Evolutionary conservation across 1,139 yeast species (phyloP).

Genomic region (Yamadazyma mexicana): DNA sequence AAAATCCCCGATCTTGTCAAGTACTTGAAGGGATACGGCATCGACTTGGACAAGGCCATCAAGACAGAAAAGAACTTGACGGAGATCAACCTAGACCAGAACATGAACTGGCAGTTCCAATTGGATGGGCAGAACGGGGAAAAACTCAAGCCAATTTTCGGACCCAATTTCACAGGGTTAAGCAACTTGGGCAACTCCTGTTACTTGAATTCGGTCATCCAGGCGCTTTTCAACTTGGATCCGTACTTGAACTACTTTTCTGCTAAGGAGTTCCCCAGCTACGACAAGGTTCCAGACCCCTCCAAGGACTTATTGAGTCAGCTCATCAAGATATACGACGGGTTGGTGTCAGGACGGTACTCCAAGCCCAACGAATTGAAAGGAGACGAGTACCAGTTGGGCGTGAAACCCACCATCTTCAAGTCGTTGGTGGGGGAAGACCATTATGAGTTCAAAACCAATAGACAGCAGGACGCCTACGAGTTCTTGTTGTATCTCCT

Average conservation of each 20-base stretch:
- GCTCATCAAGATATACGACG: conserved; percentile 76
- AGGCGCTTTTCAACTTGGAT: conserved; percentile 49
- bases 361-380: conserved; percentile 51
- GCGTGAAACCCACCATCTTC: conserved; percentile 75
- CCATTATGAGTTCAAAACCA: conserved; percentile 81
- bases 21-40: conserved; percentile 61
- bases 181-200: conserved; percentile 92
- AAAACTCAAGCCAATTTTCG: conserved; percentile 62
- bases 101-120: conserved; percentile 88
- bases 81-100: conserved; percentile 90
- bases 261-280: conserved; percentile 23
- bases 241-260: conserved; percentile 41
- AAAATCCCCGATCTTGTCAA: conserved; percentile 61
- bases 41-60: conserved; percentile 55
- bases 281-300: conserved; percentile 48
- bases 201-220: conserved; percentile 80
- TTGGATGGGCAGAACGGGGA: conserved; percentile 75
- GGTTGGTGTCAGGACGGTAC: conserved; percentile 72
- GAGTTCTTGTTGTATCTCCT: conserved; percentile 76
- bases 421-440: conserved; percentile 74
- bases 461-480: conserved; percentile 92
- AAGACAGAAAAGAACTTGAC: conserved; percentile 85
- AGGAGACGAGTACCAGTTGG: conserved; percentile 63
- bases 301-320: conserved; percentile 68
- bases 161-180: conserved; percentile 74